A percentile compares a stretch with the other conserved stretches of the same genome.
phyloP scores from a whole-genome alignment of 768 basidiomycete genomes.

The Suillus lakei region DNA sequence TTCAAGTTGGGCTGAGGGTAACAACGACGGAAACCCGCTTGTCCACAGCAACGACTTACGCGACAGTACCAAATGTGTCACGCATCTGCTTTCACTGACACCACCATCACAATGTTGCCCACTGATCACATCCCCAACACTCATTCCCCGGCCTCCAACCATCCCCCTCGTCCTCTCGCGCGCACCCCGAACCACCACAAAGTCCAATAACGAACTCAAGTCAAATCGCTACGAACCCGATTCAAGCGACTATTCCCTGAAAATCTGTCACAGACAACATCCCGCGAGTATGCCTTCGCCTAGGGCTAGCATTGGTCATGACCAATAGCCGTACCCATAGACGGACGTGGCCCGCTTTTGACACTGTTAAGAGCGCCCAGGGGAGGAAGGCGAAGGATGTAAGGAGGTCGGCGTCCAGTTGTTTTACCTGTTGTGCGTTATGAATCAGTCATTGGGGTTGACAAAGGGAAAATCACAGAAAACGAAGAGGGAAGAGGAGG shows the following conservation, averaged over 20 bases:
- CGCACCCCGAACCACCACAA: constrained; percentile 49
- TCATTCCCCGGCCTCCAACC: constrained; percentile 64
- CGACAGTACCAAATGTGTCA: too few species aligned
- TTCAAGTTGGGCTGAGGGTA: too few species aligned
- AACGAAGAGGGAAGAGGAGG: neutral
- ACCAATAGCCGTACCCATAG: constrained; percentile 84
- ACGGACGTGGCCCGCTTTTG: constrained; percentile 76
- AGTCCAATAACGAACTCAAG: constrained; percentile 3
- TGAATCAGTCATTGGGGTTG: constrained; percentile 1
- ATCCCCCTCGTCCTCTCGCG: constrained; percentile 73
- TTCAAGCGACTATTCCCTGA: constrained; percentile 28
- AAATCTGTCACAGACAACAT: constrained; percentile 35
- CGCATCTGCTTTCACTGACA: neutral
- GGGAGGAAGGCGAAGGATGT: constrained; percentile 79
- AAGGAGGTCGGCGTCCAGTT: constrained; percentile 80
- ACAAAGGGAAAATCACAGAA: too few species aligned
- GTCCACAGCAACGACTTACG: too few species aligned
- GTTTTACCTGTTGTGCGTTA: constrained; percentile 61
- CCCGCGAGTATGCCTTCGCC: constrained; percentile 35
- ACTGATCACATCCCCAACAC: constrained; percentile 70
- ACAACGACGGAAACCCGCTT: too few species aligned
- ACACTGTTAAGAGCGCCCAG: constrained; percentile 77
- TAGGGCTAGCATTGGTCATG: constrained; percentile 33
- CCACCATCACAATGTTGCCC: constrained; percentile 43
- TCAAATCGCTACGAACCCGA: neutral